phyloP scores from a whole-genome alignment of 495 filamentous ascomycete species.

The Aspergillus leporis region DNA sequence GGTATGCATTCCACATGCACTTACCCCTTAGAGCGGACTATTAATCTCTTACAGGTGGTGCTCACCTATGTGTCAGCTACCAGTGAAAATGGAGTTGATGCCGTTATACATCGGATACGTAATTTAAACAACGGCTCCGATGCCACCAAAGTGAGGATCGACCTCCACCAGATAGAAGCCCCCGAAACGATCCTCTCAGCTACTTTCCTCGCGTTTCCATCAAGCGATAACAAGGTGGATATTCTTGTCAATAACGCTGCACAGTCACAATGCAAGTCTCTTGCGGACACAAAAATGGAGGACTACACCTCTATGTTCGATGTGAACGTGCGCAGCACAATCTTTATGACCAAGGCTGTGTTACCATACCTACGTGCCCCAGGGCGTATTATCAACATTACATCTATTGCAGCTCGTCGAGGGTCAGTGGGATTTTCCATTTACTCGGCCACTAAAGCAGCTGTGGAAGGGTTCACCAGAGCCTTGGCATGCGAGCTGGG shows the following conservation, averaged over 20 bases:
- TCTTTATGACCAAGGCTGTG: conserved; percentile 41
- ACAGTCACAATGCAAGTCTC: conserved; percentile 6
- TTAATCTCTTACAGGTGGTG: conserved; percentile 12
- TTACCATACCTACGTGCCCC: conserved; percentile 45
- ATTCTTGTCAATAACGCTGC: conserved; percentile 31
- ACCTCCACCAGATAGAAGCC: conserved; percentile 33
- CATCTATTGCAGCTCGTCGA: conserved; percentile 44
- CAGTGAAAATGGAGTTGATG: not conserved
- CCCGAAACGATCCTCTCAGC: conserved; percentile 20
- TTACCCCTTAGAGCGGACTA: not conserved
- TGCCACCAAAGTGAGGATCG: conserved; percentile 35
- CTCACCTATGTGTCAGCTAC: conserved; percentile 11
- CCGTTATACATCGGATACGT: not conserved
- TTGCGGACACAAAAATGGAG: conserved; percentile 29
- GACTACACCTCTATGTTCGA: conserved; percentile 26
- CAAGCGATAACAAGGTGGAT: conserved; percentile 29
- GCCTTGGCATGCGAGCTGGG: conserved; percentile 45
- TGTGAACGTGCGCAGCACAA: conserved; percentile 40
- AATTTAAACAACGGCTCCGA: not conserved
- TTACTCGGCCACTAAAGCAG: conserved; percentile 46
- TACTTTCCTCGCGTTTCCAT: conserved; percentile 3
- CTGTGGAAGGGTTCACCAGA: conserved; percentile 44
- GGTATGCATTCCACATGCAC: not conserved
- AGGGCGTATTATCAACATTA: conserved; percentile 58
- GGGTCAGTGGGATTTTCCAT: conserved; percentile 36